Evolutionary conservation across 2,329 filamentous ascomycete species (phyloP), one percentile per base, ranked within the genome.

Genomic region (Lecanicillium sp.): DNA sequence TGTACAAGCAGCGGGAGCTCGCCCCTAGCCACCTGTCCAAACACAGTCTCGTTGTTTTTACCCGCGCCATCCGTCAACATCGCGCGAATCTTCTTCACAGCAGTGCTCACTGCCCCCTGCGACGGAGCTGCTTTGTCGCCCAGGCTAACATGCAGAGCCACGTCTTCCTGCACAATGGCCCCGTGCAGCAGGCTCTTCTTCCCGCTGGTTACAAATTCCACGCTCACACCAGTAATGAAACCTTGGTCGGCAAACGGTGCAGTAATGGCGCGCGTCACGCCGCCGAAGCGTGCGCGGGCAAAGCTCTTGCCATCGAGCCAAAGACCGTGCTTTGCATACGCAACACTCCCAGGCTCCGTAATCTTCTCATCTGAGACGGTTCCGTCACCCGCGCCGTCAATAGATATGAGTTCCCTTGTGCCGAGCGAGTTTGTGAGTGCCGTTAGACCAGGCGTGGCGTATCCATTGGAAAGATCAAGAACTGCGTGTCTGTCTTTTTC

Each of bases 361-460:
- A 46, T 39, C 17, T 46, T 44, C 12, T 59, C 48, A 14, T 55
- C 54, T 6, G 6, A 11, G 9, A 60, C 56, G 4, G 44, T 41
- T 12, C 74, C 73, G 46, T 77, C 72, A 3, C 64, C 58, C 0
- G 73, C 74, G 17, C 52, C 54, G 2, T 48, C 44, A 36, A 71
- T 66, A 2, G 52, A 56, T 15, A 55, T 49, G 29, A 77, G 75
- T 47, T 77, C 74, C 10, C 57, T 52, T 4, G 77, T 55, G 2
- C 74, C 74, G 3, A 77, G 60, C 7, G 53, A 49, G 5, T 60
- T 58, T 4, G 69, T 65, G 25, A 76, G 58, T 3, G 68, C 64
- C n/a, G 65, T 72, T 22, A 77, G 50, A 1, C 70, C 63, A 3
- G 71, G 66, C 7, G 66, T 59, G 27, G 74, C 47, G 44, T 73